Evolutionary conservation across 2,329 filamentous ascomycete genomes (phyloP), one percentile per base, ranked within the genome.

Genomic region (Hymenoscyphus scutula): DNA sequence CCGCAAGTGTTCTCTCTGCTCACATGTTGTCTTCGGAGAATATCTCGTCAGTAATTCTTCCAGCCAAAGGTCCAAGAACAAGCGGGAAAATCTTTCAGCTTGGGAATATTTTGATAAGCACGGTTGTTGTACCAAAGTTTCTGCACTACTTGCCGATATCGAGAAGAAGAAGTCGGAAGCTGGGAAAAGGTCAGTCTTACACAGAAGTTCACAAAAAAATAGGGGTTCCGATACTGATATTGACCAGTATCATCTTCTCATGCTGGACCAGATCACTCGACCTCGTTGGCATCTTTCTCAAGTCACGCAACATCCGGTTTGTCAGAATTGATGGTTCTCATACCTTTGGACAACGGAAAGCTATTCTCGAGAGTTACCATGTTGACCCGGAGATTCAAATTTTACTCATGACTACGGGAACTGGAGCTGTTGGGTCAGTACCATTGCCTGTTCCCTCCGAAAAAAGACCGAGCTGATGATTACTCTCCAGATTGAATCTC

Each of bases 251-350:
- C 54, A 53, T 69, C 2, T 69, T 69, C 55, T 69, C 66, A 11
- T 66, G 61, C 25, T 68, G 66, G 67, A 69, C 67, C 53, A 60
- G 38, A 55, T 62, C 64, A 19, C 60, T 69, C 13, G 64, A 69
- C 57, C 62, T 69, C 5, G 45, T 69, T 55, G 62, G 57, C 15
- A 60, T 30, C 1, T 61, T 59, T 34, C 48, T 69, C 7, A 17
- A 19, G 27, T 13, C 6, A 29, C 32, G 27, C 8, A 61, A 64
- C 1, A 66, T 68, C 13, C 37, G 34, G 15, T 68, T 64, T 38
- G 19, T 32, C 2, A 61, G 64, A 0, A 66, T 68, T 11, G 66
- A 69, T 41, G 66, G 66, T 5, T 58, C 59, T 32, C 30, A 53
- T 34, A 30, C 62, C 2, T 41, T 66, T 15, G 2, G 5, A 1